A percentile compares a stretch with the other conserved stretches of the same genome.
phyloP scores from a whole-genome alignment of 108 stramenopile species.

The Cyclotella sp. region DNA sequence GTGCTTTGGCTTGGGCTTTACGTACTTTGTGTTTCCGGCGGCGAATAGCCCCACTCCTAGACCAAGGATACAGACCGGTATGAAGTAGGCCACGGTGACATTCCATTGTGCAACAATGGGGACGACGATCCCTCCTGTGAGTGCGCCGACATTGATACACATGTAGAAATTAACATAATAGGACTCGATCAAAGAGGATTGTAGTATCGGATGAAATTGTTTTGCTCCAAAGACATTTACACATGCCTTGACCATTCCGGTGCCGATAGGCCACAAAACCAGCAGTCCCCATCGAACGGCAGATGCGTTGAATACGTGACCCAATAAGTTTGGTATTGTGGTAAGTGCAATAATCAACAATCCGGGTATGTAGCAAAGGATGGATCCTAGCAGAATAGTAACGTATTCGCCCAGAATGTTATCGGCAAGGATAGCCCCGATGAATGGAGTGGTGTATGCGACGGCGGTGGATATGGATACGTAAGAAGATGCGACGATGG shows the following conservation, averaged over 20 bases:
- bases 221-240: constrained; percentile 92
- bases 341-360: constrained; percentile 72
- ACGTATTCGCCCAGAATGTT: constrained; percentile 78
- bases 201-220: constrained; percentile 88
- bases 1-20: constrained; percentile 53
- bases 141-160: constrained; percentile 89
- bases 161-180: constrained; percentile 93
- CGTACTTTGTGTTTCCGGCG: constrained; percentile 69
- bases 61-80: constrained; percentile 71
- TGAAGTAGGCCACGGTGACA: constrained; percentile 79
- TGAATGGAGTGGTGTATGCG: constrained; percentile 85
- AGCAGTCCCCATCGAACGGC: constrained; percentile 66
- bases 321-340: constrained; percentile 71
- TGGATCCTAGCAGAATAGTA: constrained; percentile 66
- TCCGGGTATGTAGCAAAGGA: constrained; percentile 80
- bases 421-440: constrained; percentile 83
- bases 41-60: constrained; percentile 72
- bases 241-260: constrained; percentile 83
- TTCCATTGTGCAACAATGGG: constrained; percentile 76
- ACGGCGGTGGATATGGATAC: constrained; percentile 81
- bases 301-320: constrained; percentile 59
- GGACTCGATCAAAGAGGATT: constrained; percentile 74
- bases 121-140: constrained; percentile 80
- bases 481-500: constrained; percentile 70
- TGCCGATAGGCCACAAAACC: constrained; percentile 83